phyloP scores from a whole-genome alignment of 2,329 filamentous ascomycete species.

The Aureobasidium uvarum region DNA sequence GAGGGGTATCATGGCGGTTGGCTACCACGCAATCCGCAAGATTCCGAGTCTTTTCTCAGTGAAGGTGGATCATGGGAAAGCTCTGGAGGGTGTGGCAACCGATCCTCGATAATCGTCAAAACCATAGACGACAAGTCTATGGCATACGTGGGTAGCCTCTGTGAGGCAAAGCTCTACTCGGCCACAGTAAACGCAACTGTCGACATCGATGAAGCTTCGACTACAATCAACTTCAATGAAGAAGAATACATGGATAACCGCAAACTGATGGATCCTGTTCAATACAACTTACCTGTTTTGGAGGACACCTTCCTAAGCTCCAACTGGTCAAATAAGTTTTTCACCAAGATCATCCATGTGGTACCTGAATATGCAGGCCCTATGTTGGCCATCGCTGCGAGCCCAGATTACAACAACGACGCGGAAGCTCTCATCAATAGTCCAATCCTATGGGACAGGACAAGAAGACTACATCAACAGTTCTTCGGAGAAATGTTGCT shows the following conservation, averaged over 20 bases:
- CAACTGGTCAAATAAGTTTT: neutral
- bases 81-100: too few species aligned
- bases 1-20: too few species aligned
- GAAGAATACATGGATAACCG: neutral
- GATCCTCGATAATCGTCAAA: too few species aligned
- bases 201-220: neutral
- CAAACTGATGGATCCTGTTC: neutral
- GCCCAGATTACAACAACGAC: neutral
- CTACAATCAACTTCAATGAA: neutral
- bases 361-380: neutral
- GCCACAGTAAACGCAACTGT: neutral
- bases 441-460: neutral
- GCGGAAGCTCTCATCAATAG: neutral
- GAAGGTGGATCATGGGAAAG: too few species aligned
- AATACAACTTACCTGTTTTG: neutral
- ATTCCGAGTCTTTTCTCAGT: too few species aligned
- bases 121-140: too few species aligned
- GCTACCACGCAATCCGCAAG: too few species aligned
- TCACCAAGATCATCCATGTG: neutral
- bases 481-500: constrained; percentile 12
- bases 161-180: neutral
- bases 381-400: neutral
- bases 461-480: neutral
- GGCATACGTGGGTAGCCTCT: neutral
- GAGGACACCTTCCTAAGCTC: neutral